Conservation (phyloP, 2,329 filamentous ascomycete species). For the Alternaria burnsii region DNA sequence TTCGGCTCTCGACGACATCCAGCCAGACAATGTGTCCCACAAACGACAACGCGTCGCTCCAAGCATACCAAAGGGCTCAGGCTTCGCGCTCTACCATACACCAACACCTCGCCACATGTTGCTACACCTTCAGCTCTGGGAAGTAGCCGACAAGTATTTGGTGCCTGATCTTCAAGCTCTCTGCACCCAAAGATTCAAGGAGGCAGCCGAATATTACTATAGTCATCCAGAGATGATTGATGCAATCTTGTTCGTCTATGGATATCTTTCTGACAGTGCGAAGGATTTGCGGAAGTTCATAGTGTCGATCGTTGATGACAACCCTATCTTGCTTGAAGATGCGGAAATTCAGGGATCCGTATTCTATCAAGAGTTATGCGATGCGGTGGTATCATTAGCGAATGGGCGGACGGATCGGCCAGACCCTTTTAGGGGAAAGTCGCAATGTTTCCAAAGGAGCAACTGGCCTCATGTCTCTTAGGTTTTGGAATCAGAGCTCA, state of each 20-base stretch:
- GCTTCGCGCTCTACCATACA: background rate
- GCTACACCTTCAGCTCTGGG: background rate
- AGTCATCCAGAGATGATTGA: background rate
- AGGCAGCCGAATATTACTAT: background rate
- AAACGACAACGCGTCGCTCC: background rate
- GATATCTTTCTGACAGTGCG: background rate
- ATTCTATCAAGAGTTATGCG: background rate
- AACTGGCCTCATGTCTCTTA: background rate
- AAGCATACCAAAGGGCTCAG: background rate
- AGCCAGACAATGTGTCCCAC: background rate
- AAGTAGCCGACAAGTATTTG: background rate
- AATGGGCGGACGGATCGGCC: background rate
- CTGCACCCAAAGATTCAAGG: background rate
- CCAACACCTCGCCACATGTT: conserved; percentile 1
- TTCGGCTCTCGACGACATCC: background rate
- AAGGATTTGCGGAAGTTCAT: background rate
- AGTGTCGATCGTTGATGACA: background rate
- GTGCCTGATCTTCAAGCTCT: background rate
- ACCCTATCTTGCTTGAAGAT: background rate
- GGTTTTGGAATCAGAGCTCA: background rate
- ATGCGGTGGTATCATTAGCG: background rate
- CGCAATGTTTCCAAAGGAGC: background rate
- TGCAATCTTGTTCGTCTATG: background rate
- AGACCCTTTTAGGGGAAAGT: background rate
- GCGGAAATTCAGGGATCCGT: background rate